Conservation (phyloP, 1,284 basidiomycete genomes). For the Microbotryum intermedium region DNA sequence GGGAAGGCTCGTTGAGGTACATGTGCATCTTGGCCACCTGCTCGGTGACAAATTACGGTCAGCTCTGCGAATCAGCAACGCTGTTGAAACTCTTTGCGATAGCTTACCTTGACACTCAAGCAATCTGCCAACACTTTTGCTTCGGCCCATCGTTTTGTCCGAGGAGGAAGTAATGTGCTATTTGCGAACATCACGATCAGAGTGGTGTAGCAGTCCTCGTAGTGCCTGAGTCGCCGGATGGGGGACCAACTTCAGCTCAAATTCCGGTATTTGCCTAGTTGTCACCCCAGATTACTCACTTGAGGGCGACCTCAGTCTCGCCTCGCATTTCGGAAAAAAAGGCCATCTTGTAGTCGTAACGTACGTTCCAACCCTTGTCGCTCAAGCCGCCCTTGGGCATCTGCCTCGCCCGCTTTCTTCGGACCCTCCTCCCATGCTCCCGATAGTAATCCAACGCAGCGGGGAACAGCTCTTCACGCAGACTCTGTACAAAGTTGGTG, state of each 20-base stretch:
- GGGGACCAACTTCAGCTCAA: conserved; percentile 9
- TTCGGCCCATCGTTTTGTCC: conserved; percentile 96
- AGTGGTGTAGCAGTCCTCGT: conserved; percentile 78
- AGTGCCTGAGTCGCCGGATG: conserved; percentile 58
- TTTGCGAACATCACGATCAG: conserved; percentile 68
- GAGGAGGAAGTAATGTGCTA: conserved; percentile 64
- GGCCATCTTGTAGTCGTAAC: conserved; percentile 94
- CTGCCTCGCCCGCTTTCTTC: conserved; percentile 60
- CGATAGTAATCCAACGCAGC: conserved; percentile 86
- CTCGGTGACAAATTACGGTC: not conserved
- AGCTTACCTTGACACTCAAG: conserved; percentile 67
- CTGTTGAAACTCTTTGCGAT: no score
- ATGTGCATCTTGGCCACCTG: conserved; percentile 80
- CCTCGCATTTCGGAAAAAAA: conserved; percentile 89
- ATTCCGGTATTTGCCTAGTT: conserved; percentile 5
- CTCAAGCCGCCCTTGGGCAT: conserved; percentile 53
- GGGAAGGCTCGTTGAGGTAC: conserved; percentile 71
- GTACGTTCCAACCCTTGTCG: conserved; percentile 85
- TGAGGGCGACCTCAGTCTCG: conserved; percentile 78
- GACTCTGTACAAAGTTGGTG: conserved; percentile 69
- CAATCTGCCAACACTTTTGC: conserved; percentile 92
- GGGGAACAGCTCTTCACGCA: conserved; percentile 80
- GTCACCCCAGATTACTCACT: conserved; percentile 44
- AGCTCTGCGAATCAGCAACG: no score
- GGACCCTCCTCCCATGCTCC: conserved; percentile 78